These are phyloP conservation scores for Trichothecium sympodiale DNA, from an alignment of 2,329 filamentous ascomycete species.

Conservation along the genomic window DNA sequence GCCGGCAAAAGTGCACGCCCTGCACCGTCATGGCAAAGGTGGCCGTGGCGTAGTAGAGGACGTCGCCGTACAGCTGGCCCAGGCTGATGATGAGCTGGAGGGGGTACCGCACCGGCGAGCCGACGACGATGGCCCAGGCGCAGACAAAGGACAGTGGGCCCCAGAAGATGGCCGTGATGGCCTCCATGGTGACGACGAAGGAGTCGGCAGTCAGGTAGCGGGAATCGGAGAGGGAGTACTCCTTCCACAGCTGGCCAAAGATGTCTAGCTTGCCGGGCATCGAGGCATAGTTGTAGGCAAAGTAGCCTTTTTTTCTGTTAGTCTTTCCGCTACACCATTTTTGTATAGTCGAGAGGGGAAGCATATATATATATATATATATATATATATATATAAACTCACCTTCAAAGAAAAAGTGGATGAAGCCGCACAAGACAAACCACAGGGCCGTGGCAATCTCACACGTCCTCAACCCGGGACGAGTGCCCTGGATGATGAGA, in stretches of 20 bases:
- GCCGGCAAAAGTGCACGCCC: constrained; percentile 34
- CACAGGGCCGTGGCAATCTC: constrained; percentile 57
- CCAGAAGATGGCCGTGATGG: constrained; percentile 40
- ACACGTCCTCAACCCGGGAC: constrained; percentile 36
- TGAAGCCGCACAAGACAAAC: constrained; percentile 60
- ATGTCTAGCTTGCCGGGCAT: constrained; percentile 29
- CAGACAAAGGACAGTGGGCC: constrained; percentile 39
- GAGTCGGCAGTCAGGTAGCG: constrained; percentile 41
- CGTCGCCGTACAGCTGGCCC: constrained; percentile 39
- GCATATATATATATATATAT: not conserved
- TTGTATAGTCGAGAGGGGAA: too few relatives aligned
- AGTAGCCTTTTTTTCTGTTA: constrained; percentile 35
- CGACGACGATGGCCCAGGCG: constrained; percentile 30
- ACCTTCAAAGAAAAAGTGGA: constrained; percentile 32
- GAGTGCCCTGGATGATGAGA: constrained; percentile 36
- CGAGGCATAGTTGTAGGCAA: constrained; percentile 28
- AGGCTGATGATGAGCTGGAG: constrained; percentile 34
- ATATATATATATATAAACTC: not conserved
- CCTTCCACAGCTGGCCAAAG: constrained; percentile 46
- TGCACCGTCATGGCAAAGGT: constrained; percentile 27
- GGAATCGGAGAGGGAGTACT: constrained; percentile 45
- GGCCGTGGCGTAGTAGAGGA: constrained; percentile 39
- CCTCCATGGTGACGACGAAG: constrained; percentile 46
- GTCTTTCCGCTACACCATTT: too few relatives aligned
- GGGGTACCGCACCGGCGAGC: constrained; percentile 35